phyloP scores from a whole-genome alignment of 2,329 filamentous ascomycete genomes.

The Trichoderma sp. region DNA sequence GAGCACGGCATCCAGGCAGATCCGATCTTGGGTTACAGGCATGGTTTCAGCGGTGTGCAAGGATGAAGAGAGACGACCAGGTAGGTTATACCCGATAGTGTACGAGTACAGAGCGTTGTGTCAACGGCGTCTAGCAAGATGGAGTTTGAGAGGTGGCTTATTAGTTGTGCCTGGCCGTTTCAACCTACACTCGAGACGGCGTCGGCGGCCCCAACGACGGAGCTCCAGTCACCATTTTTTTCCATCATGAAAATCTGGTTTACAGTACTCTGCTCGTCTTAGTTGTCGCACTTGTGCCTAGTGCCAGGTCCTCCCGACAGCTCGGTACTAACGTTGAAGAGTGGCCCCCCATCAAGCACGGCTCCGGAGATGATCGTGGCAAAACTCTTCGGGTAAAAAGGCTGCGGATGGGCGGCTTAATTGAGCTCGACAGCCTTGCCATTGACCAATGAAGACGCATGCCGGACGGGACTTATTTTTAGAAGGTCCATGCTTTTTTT shows the following conservation, averaged over 20 bases:
- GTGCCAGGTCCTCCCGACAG: neutral
- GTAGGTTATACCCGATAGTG: neutral
- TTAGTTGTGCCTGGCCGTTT: neutral
- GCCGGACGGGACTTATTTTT: neutral
- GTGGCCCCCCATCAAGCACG: neutral
- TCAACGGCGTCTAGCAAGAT: conserved; percentile 2
- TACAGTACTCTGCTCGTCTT: neutral
- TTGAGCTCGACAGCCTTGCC: conserved; percentile 1
- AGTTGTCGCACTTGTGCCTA: neutral
- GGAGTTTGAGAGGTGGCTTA: neutral
- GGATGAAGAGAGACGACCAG: neutral
- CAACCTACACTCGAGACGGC: neutral
- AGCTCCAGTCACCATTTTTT: neutral
- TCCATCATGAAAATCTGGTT: neutral
- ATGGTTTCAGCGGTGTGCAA: neutral
- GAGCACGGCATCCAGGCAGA: conserved; percentile 12
- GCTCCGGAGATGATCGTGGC: neutral
- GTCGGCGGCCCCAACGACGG: neutral
- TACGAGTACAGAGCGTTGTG: neutral
- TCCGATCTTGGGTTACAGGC: conserved; percentile 14
- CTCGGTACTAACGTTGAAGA: neutral
- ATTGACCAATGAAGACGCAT: conserved; percentile 16
- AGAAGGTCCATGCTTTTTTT: neutral
- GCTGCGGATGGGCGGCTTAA: conserved; percentile 5
- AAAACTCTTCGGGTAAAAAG: conserved; percentile 20